Base-by-base conservation (phyloP, 1,139 yeast species). In the Fermentozyma sake region DNA sequence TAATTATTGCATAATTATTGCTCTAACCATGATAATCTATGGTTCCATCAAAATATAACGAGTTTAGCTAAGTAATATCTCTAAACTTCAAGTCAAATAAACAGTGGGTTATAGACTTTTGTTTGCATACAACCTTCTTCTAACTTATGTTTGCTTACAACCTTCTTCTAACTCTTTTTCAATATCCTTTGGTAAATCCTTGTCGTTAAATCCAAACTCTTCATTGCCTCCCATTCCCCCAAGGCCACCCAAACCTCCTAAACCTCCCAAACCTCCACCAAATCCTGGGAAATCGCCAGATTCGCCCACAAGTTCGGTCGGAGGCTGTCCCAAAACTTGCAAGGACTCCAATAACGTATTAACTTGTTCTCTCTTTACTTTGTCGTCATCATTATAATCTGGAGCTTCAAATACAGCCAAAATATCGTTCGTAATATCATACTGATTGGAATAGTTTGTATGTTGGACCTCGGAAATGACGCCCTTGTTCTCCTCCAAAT, bases 301-400 rank as follows among this genome's bases (percentile, higher is more conserved):
- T 29, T 78, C 86, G 18, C 85, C 89, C 36, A 81, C 75, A 26
- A 85, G 64, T 30, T 83, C 94, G 15, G 72, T 57, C 3, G 98
- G 98, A 1, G 96, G 95, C 46, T 86, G 84, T 0, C 97, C 96
- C 26, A 85, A 62, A 31, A 80, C 89, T 44, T 83, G 87, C 53
- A 84, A 73, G 9, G 71, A 62, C 38, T 84, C 93, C 43, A 87
- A 60, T 37, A 78, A 68, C 7, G 57, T 35, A 43, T 77, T 68
- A 33, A 81, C 65, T 40, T 64, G 61, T 31, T 72, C 72, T 49
- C 81, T 61, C 50, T 74, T 66, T 28, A 58, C 59, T 30, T 58
- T 55, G 36, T 70, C 65, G 8, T 66, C 67, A 37, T 79, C 83
- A 27, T 60, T 55, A 44, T 76, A 81, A 27, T 55, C 62, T 0